A percentile compares a stretch with the other conserved stretches of the same genome.
phyloP scores from a whole-genome alignment of 2,329 filamentous ascomycete genomes.

The Colletotrichum neosansevieriae region DNA sequence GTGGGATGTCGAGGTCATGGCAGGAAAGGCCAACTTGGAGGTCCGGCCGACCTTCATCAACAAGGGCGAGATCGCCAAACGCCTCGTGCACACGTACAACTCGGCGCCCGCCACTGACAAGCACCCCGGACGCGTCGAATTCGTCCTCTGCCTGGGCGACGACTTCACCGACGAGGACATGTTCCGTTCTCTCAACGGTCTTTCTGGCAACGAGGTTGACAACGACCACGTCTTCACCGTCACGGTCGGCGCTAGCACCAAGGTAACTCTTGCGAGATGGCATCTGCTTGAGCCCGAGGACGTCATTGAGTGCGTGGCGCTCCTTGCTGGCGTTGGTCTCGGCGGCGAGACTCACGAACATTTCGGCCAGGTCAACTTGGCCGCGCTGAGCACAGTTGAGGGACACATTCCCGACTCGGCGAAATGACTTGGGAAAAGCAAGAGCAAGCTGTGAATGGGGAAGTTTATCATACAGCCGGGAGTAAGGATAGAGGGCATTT shows the following conservation, averaged over 20 bases:
- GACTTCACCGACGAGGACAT: constrained; percentile 98
- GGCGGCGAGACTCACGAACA: constrained; percentile 53
- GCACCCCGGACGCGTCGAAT: constrained; percentile 73
- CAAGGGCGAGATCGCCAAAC: constrained; percentile 94
- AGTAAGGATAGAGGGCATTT: constrained; percentile 34
- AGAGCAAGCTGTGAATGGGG: not conserved
- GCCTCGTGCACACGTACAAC: constrained; percentile 81
- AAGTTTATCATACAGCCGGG: constrained; percentile 35
- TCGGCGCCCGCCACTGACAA: constrained; percentile 58
- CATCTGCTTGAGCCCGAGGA: constrained; percentile 90
- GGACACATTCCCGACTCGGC: constrained; percentile 59
- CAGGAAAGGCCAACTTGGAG: constrained; percentile 95
- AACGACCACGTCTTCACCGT: constrained; percentile 85
- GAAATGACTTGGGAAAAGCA: constrained; percentile 18
- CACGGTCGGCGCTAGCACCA: constrained; percentile 90
- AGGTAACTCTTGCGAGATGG: constrained; percentile 91
- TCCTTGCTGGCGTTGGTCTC: constrained; percentile 64
- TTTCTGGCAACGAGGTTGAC: constrained; percentile 66
- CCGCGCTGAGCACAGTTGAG: constrained; percentile 65
- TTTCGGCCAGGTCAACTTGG: constrained; percentile 68
- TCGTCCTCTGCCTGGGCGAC: constrained; percentile 91
- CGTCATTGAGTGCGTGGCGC: constrained; percentile 77
- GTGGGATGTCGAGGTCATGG: constrained; percentile 96
- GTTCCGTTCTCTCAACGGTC: constrained; percentile 83
- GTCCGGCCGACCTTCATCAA: constrained; percentile 98